phyloP scores from a whole-genome alignment of 768 basidiomycete genomes.

The Auricularia auricula-judae region DNA sequence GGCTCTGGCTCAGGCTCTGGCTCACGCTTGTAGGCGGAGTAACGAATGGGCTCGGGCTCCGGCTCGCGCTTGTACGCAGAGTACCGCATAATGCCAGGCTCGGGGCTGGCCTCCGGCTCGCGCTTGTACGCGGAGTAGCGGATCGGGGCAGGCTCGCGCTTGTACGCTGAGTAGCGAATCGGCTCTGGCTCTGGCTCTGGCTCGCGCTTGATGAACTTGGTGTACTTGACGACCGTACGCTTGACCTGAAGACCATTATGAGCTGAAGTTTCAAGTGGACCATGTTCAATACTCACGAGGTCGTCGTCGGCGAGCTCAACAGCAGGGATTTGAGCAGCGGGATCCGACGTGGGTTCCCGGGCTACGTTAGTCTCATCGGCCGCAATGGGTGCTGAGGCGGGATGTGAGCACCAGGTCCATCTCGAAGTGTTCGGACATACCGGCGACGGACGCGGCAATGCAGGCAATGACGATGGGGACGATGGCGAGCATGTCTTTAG shows the following conservation, averaged over 20 bases:
- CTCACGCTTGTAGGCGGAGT: not conserved
- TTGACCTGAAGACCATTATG: not conserved
- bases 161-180: not conserved
- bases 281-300: no score
- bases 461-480: not conserved
- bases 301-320: not conserved
- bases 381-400: not conserved
- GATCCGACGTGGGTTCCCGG: not conserved
- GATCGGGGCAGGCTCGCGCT: not conserved
- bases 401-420: not conserved
- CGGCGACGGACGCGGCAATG: not conserved
- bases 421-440: not conserved
- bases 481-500: not conserved
- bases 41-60: not conserved
- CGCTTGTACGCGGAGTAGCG: not conserved
- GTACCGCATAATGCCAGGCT: not conserved
- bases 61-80: not conserved
- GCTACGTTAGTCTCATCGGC: not conserved
- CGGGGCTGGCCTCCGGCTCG: no score
- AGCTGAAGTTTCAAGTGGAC: no score
- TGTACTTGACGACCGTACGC: not conserved
- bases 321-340: not conserved
- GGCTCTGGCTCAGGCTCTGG: not conserved
- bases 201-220: not conserved
- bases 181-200: not conserved